A percentile compares a stretch with the other conserved stretches of the same genome.
Conservation (phyloP, 129 eudicot species). For the Glebionis coronaria region DNA sequence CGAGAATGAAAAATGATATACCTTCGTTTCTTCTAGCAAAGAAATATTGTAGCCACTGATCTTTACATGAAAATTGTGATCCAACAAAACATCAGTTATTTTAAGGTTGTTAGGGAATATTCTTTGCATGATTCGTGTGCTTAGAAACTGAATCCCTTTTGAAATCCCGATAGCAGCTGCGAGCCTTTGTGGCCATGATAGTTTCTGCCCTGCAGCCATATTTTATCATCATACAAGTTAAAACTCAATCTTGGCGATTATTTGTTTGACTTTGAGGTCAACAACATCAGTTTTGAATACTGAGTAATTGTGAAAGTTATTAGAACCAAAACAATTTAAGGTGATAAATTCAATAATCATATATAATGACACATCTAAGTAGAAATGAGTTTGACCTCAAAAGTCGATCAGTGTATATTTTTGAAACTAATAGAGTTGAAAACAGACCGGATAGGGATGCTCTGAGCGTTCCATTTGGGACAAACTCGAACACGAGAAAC, state of each 20-base stretch:
- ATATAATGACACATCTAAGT: background rate
- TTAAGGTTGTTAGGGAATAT: constrained; percentile 43
- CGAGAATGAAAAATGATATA: background rate
- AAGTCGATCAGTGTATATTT: background rate
- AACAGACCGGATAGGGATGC: constrained; percentile 47
- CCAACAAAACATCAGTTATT: constrained; percentile 58
- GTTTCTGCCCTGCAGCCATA: constrained; percentile 44
- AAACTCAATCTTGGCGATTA: background rate
- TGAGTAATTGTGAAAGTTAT: background rate
- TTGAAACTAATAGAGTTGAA: background rate
- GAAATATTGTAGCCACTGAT: constrained; percentile 57
- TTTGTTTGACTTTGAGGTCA: constrained; percentile 18
- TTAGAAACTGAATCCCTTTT: constrained; percentile 66
- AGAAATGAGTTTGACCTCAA: constrained; percentile 9
- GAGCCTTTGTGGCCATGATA: constrained; percentile 58
- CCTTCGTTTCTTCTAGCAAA: constrained; percentile 36
- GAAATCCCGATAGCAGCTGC: constrained; percentile 58
- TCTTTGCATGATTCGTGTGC: constrained; percentile 50
- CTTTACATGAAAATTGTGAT: constrained; percentile 54
- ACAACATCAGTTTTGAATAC: background rate
- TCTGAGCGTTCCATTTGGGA: constrained; percentile 59
- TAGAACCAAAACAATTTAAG: background rate
- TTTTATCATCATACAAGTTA: background rate
- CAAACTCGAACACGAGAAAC: constrained; percentile 50
- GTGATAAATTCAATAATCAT: background rate